Percentiles rank a stretch among this genome's conserved stretches.
Evolutionary conservation across 768 basidiomycete genomes (phyloP).

Genomic region (Bullera alba): DNA sequence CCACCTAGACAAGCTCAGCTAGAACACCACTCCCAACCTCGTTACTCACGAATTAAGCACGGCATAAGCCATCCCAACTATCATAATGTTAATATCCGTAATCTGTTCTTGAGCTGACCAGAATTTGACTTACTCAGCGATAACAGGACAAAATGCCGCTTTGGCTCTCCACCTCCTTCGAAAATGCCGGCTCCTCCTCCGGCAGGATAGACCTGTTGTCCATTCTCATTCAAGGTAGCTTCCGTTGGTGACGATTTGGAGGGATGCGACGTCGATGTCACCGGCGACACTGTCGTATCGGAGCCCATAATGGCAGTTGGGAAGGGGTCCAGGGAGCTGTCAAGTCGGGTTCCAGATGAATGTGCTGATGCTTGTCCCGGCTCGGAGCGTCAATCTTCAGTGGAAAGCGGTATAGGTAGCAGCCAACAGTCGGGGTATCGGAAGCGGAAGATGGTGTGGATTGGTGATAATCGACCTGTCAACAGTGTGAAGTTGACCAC

Average conservation of each 20-base stretch:
- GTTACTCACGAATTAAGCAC: constrained; percentile 26
- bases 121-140: background rate
- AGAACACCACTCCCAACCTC: background rate
- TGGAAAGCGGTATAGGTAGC: too few relatives aligned
- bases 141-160: background rate
- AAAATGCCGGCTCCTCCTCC: background rate
- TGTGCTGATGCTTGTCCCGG: background rate
- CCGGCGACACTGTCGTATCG: background rate
- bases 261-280: background rate
- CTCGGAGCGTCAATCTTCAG: too few relatives aligned
- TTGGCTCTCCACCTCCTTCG: background rate
- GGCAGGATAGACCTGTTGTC: background rate
- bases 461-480: too few relatives aligned
- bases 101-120: background rate
- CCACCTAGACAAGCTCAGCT: constrained; percentile 14
- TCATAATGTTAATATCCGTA: background rate
- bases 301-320: background rate
- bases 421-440: too few relatives aligned
- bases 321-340: background rate
- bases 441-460: too few relatives aligned
- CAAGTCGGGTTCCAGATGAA: background rate
- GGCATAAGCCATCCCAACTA: constrained; percentile 35
- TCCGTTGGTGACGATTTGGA: background rate
- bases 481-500: too few relatives aligned
- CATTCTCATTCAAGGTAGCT: background rate